Evolutionary conservation across 2,329 filamentous ascomycete species (phyloP).

Genomic region (Arthrinium phaeospermum): DNA sequence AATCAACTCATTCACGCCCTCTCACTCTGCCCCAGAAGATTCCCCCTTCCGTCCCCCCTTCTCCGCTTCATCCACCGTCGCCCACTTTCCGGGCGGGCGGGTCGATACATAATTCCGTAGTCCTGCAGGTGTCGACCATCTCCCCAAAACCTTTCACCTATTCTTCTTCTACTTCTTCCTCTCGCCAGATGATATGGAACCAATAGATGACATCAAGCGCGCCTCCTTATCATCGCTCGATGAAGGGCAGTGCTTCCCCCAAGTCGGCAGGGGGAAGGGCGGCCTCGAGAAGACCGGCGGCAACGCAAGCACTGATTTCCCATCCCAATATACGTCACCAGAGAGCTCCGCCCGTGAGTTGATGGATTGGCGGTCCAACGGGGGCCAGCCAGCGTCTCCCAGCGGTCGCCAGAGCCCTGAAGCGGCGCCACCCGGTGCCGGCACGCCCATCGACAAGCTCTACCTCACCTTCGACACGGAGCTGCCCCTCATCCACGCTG

Average conservation of each 20-base stretch:
- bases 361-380: background rate
- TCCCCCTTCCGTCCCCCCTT: background rate
- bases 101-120: background rate
- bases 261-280: background rate
- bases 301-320: background rate
- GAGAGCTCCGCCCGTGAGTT: background rate
- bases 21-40: background rate
- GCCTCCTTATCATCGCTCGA: constrained; percentile 1
- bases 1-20: background rate
- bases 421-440: background rate
- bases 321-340: background rate
- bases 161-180: background rate
- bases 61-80: background rate
- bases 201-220: background rate
- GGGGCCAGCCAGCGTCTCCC: too few relatives aligned
- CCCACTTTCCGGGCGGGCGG: background rate
- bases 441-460: constrained; percentile 8
- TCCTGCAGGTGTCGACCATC: background rate
- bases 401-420: background rate
- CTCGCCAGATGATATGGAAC: background rate
- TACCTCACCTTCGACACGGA: constrained; percentile 15
- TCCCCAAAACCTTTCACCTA: background rate
- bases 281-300: too few relatives aligned
- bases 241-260: background rate
- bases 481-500: background rate